Evolutionary conservation across 2,329 filamentous ascomycete genomes (phyloP).

Genomic region (Didymosphaeria variabile): DNA sequence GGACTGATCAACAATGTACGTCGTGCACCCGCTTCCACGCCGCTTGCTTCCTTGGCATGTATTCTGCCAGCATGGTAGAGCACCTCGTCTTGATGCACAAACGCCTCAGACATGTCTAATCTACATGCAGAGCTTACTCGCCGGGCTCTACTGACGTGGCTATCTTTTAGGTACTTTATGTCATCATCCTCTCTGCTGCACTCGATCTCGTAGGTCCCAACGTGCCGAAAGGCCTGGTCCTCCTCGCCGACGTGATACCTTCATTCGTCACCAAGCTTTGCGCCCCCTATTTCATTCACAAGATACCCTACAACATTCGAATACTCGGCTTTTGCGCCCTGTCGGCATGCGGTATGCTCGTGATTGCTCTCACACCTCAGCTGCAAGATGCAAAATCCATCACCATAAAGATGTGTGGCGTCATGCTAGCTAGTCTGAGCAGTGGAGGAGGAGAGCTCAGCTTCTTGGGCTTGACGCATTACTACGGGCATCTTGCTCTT

Average conservation of each 20-base stretch:
- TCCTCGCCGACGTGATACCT: slow-evolving; percentile 91
- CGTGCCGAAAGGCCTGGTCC: slow-evolving; percentile 89
- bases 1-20: slow-evolving; percentile 91
- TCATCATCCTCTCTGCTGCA: slow-evolving; percentile 93
- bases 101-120: no score
- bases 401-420: slow-evolving; percentile 79
- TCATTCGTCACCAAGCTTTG: slow-evolving; percentile 88
- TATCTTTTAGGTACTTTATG: slow-evolving; percentile 70
- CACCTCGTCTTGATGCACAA: no score
- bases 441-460: slow-evolving; percentile 89
- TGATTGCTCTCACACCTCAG: slow-evolving; percentile 81
- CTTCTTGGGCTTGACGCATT: slow-evolving; percentile 91
- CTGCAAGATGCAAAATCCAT: slow-evolving; percentile 68
- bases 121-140: neutral
- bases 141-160: neutral
- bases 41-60: neutral
- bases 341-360: slow-evolving; percentile 86
- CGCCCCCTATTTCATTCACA: slow-evolving; percentile 93
- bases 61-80: no score
- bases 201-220: slow-evolving; percentile 90
- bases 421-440: slow-evolving; percentile 84
- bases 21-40: neutral
- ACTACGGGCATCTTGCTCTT: slow-evolving; percentile 86
- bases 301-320: slow-evolving; percentile 79
- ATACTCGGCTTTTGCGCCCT: slow-evolving; percentile 77